Evolutionary conservation across 208 protist species (phyloP), one percentile per base, ranked within the genome.

Genomic region (Tetramitus jugosus): DNA sequence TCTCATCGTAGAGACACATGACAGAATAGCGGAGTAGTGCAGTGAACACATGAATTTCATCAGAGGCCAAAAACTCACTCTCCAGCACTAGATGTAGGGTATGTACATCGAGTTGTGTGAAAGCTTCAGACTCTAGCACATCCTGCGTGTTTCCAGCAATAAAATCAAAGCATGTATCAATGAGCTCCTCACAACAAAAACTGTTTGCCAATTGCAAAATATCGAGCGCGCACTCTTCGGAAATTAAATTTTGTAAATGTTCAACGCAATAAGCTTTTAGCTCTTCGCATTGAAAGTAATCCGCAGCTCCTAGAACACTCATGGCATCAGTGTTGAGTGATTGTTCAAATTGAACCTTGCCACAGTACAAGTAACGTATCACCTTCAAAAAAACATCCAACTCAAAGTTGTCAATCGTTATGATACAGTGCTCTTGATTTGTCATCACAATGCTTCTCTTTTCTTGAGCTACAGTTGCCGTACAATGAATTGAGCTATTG

Each of bases 91-190:
- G 2, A 7, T 53, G 26, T 29, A 74, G 35, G 0, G 67, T 74
- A 13, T 23, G 3, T 17, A 23, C 1, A 0, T 26, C 35, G 3
- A 74, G 14, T 14, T 46, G 39, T 53, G 39, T 23, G 14, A 74
- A 37, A 2, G 39, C 20, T 33, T 74, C 67, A 53, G 42, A 53
- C 26, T 20, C 23, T 40, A 74, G 35, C 13, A 74, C 67, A 29
- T 74, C 67, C 23, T n/a, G 2, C 31, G 67, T 17, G 7, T 74
- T 45, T 39, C 53, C 8, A 39, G 33, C 39, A n/a, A 74, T 53
- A 37, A 53, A 74, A n/a, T 74, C 67, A 45, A 74, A 74, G 37
- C 67, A 74, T 40, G 7, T 39, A 23, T 74, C 42, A 26, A 74
- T 37, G 7, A 74, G 37, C 10, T 74, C 67, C 7, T 53, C 39